phyloP scores from a whole-genome alignment of 108 stramenopile genomes.

The Cyclotella kingstonii region DNA sequence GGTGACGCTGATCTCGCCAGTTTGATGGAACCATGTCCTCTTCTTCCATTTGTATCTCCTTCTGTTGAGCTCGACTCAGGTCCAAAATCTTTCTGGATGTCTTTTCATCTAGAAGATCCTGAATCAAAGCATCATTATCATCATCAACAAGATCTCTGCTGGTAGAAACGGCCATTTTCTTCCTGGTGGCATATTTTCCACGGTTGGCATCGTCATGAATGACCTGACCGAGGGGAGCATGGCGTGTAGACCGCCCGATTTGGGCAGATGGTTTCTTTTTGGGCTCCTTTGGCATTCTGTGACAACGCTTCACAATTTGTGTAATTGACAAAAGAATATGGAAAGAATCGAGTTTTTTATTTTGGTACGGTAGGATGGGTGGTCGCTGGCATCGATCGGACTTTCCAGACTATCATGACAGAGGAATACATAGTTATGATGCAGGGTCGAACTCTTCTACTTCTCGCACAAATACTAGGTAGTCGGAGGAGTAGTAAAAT shows the following conservation, averaged over 20 bases:
- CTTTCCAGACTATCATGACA: no score
- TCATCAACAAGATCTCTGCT: constrained; percentile 11
- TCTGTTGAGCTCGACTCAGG: constrained; percentile 63
- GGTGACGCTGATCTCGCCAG: neutral
- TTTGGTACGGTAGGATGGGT: no score
- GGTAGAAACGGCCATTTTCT: constrained; percentile 13
- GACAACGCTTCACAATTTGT: no score
- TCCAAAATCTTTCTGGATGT: constrained; percentile 62
- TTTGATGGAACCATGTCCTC: constrained; percentile 9
- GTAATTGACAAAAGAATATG: no score
- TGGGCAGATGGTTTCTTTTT: constrained; percentile 26
- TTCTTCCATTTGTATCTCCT: constrained; percentile 65
- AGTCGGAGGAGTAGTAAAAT: no score
- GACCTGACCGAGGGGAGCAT: constrained; percentile 84
- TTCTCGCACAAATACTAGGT: no score
- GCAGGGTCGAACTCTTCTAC: no score
- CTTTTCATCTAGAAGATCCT: constrained; percentile 62
- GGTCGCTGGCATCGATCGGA: no score
- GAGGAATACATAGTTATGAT: no score
- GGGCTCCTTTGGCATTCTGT: constrained; percentile 45
- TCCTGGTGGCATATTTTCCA: constrained; percentile 61
- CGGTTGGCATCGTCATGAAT: constrained; percentile 73
- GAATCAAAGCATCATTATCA: constrained; percentile 18
- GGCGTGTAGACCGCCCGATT: constrained; percentile 41
- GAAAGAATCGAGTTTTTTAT: no score